A percentile compares a stretch with the other conserved stretches of the same genome.
Conservation (phyloP, 345 rosid species). For the Sapria himalayana region DNA sequence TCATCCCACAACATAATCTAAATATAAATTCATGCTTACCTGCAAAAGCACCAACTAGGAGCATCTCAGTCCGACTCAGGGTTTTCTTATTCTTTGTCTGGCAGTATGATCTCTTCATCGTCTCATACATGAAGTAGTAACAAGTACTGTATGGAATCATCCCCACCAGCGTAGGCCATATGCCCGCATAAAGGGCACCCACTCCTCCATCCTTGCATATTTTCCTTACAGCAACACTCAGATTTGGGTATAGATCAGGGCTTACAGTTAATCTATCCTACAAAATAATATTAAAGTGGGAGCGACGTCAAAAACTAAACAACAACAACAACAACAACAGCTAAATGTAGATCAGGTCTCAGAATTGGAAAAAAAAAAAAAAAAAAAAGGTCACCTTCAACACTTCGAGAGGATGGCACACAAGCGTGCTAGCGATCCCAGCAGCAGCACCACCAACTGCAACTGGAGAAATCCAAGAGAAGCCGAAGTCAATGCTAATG, state of each 20-base stretch:
- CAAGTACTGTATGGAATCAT: constrained; percentile 98
- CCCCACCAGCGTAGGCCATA: constrained; percentile 69
- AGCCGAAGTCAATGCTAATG: constrained; percentile 32
- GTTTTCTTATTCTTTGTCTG: constrained; percentile 54
- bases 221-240: constrained; percentile 54
- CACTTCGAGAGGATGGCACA: constrained; percentile 96
- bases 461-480: constrained; percentile 78
- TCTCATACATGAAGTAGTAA: constrained; percentile 87
- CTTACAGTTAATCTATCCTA: constrained; percentile 95
- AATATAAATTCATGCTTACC: constrained; percentile 19
- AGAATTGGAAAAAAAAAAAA: not conserved
- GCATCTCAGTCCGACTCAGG: constrained; percentile 84
- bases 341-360: not conserved
- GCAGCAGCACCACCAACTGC: constrained; percentile 98
- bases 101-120: constrained; percentile 53
- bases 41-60: constrained; percentile 67
- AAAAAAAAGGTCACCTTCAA: constrained; percentile 38
- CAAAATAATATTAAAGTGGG: constrained; percentile 5
- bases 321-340: not conserved
- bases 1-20: no score
- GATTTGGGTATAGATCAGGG: constrained; percentile 62
- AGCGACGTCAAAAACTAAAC: not conserved
- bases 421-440: constrained; percentile 76
- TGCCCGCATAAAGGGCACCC: constrained; percentile 67
- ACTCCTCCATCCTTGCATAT: constrained; percentile 68